Evolutionary conservation across 2,329 filamentous ascomycete genomes (phyloP), one percentile per base, ranked within the genome.

Genomic region (Amauroascus niger): DNA sequence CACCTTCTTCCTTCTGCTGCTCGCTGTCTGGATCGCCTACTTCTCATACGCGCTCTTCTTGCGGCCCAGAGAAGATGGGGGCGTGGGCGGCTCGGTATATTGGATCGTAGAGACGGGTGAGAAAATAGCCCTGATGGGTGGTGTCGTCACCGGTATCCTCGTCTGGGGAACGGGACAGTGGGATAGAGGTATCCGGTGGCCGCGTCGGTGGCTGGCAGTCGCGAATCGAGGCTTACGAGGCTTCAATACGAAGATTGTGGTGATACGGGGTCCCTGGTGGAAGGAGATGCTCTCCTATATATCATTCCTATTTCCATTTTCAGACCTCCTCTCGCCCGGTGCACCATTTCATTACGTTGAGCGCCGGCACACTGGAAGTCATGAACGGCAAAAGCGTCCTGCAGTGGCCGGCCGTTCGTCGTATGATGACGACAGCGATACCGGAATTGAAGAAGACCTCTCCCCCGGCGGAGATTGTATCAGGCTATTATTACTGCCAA

Each of bases 151-250:
- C 0, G 86, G 82, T 33, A 78, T 89, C 41, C 76, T 98, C 33
- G 84, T 97, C 60, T 96, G 90, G 88, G 90, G 83, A 14, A 96
- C 91, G 0, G 93, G 93, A 26, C 90, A 96, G 69, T 98, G 91
- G 87, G 91, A 97, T 65, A 82, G 91, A 53, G 93, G 93, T 30
- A 85, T 98, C 53, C 81, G 90, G 58, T 97, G 93, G 90, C 93
- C 93, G 48, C 78, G 91, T 53, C 82, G 88, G 61, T 97, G 93
- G 87, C 84, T 97, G 61, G 82, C 79, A 61, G 83, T 90, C 57
- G 87, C 90, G 37, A 98, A 98, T 68, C 79, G 93, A 52, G 93
- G 93, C 11, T 75, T 98, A 59, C 80, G 93, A 57, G 86, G 81
- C 53, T 95, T 97, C 79, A 98, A 98, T 71, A 88, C 89, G 71